Percentiles rank a stretch among this genome's conserved stretches.
Conservation (phyloP, 495 filamentous ascomycete genomes). For the Xylaria sp. region DNA sequence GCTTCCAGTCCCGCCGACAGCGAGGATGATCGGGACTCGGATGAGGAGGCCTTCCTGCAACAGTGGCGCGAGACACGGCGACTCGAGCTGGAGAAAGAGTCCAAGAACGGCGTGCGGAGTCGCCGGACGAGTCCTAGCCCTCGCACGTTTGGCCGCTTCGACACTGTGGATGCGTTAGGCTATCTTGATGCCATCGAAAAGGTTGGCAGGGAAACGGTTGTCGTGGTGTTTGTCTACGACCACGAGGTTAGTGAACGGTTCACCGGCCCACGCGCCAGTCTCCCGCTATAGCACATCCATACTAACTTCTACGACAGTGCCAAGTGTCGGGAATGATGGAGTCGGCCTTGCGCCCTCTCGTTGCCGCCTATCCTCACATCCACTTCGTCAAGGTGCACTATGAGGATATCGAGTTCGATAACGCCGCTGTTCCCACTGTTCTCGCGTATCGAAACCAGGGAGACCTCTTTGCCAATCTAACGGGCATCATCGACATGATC, state of each 20-base stretch:
- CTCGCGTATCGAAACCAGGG: conserved; percentile 85
- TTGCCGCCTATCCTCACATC: conserved; percentile 68
- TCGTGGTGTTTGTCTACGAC: conserved; percentile 96
- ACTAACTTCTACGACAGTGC: conserved; percentile 59
- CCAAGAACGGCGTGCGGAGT: conserved; percentile 52
- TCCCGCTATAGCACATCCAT: background rate
- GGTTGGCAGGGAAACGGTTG: conserved; percentile 77
- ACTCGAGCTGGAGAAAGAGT: conserved; percentile 71
- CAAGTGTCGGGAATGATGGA: conserved; percentile 77
- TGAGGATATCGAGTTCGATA: conserved; percentile 93
- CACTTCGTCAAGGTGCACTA: conserved; percentile 93
- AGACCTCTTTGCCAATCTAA: conserved; percentile 88
- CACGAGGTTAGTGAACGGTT: conserved; percentile 68
- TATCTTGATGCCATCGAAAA: conserved; percentile 96
- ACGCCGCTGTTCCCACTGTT: conserved; percentile 85
- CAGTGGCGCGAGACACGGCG: conserved; percentile 83
- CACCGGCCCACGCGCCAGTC: background rate
- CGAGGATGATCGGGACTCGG: conserved; percentile 66
- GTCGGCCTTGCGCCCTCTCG: conserved; percentile 74
- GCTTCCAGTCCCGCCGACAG: conserved; percentile 42
- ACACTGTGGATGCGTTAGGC: conserved; percentile 85
- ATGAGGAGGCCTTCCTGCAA: conserved; percentile 83
- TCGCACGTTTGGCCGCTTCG: conserved; percentile 76
- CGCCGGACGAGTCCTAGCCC: conserved; percentile 73
- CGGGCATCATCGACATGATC: conserved; percentile 85